Evolutionary conservation across 164 flowering plant genomes (phyloP).

Genomic region (Echeveria elegans): DNA sequence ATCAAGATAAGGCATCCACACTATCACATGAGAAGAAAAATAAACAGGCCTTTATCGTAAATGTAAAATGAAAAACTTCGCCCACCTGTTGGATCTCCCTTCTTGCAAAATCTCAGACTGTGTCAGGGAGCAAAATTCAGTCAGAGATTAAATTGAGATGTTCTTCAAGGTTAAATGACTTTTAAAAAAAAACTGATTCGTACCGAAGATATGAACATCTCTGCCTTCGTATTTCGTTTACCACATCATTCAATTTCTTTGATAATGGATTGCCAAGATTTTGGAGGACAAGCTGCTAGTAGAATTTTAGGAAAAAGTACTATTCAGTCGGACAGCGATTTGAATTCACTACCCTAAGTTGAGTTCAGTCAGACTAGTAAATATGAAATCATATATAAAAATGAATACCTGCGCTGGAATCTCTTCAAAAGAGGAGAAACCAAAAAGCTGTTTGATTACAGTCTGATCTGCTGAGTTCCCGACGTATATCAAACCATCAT

Average conservation of each 20-base stretch:
- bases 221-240: constrained; percentile 85
- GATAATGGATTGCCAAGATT: constrained; percentile 73
- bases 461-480: constrained; percentile 55
- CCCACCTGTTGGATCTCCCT: constrained; percentile 86
- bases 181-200: neutral
- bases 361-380: neutral
- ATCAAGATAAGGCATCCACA: neutral
- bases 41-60: no score
- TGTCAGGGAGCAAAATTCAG: constrained; percentile 8
- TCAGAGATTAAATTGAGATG: neutral
- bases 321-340: neutral
- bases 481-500: constrained; percentile 69
- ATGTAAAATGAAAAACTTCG: neutral
- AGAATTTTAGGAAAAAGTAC: neutral
- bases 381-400: neutral
- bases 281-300: constrained; percentile 69
- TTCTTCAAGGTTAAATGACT: neutral
- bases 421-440: constrained; percentile 54
- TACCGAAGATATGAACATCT: constrained; percentile 96
- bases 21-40: neutral
- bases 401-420: constrained; percentile 61
- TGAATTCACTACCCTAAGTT: no score
- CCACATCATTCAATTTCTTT: constrained; percentile 66
- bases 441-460: constrained; percentile 54
- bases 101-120: constrained; percentile 87